Percentiles rank a stretch among this genome's conserved stretches.
These are phyloP conservation scores for Rhypophila decipiens DNA, from an alignment of 495 filamentous ascomycete species.

Conservation along the genomic window DNA sequence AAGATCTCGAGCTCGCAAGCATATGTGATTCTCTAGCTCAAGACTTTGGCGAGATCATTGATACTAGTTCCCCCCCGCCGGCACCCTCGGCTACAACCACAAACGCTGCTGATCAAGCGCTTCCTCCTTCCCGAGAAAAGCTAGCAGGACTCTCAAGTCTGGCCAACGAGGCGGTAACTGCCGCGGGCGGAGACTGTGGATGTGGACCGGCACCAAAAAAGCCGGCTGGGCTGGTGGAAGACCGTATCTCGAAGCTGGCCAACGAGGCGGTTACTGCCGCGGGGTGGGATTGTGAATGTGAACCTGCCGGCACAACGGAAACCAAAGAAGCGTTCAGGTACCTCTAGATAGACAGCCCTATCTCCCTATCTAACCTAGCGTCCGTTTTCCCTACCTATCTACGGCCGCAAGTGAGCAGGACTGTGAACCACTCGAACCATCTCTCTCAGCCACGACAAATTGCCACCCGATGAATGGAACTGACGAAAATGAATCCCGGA, in stretches of 20 bases:
- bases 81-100: background rate
- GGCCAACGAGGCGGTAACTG: slow-evolving; percentile 27
- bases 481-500: too few species aligned
- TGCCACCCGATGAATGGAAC: too few species aligned
- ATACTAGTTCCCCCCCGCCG: slow-evolving; percentile 4
- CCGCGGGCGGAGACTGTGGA: slow-evolving; percentile 36
- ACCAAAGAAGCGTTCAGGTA: too few species aligned
- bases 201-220: slow-evolving; percentile 13
- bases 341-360: too few species aligned
- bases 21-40: slow-evolving; percentile 57
- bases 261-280: slow-evolving; percentile 25
- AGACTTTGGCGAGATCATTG: slow-evolving; percentile 43
- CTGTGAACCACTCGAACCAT: too few species aligned
- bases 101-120: background rate
- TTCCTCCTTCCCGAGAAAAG: background rate
- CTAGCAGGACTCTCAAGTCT: slow-evolving; percentile 15
- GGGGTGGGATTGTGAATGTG: slow-evolving; percentile 35
- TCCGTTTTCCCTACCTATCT: too few species aligned
- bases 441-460: too few species aligned
- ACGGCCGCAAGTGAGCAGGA: too few species aligned
- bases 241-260: slow-evolving; percentile 25
- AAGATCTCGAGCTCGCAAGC: slow-evolving; percentile 59
- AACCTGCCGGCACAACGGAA: too few species aligned
- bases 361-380: too few species aligned
- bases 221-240: too few species aligned